These are phyloP conservation scores for Lobosporangium transversale DNA, from an alignment of 192 early-diverging fungal species.

Conservation along the genomic window DNA sequence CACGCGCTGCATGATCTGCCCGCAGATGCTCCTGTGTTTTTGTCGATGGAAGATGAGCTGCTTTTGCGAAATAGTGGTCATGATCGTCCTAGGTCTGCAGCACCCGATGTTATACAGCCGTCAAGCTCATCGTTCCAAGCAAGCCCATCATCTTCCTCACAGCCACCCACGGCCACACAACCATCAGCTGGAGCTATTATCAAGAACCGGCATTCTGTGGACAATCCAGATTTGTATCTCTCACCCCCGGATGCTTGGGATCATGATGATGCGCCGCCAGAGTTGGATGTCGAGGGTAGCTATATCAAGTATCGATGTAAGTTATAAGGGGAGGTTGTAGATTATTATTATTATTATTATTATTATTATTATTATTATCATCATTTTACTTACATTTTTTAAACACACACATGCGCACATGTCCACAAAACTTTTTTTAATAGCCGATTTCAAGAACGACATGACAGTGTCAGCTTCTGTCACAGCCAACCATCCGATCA, in stretches of 20 bases:
- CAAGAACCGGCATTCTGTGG: neutral
- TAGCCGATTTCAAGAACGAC: slow-evolving; percentile 52
- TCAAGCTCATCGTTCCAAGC: neutral
- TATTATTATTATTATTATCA: too few relatives aligned
- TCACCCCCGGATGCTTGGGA: slow-evolving; percentile 47
- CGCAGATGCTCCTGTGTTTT: slow-evolving; percentile 15
- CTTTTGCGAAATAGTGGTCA: neutral
- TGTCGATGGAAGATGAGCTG: slow-evolving; percentile 15
- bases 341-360: too few relatives aligned
- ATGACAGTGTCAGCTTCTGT: slow-evolving; percentile 51
- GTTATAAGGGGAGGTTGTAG: too few relatives aligned
- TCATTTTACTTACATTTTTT: neutral
- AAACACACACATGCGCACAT: too few relatives aligned
- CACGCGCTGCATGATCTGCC: slow-evolving; percentile 39
- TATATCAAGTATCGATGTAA: slow-evolving; percentile 46
- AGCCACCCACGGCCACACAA: neutral
- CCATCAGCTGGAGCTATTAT: neutral
- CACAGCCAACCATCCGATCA: slow-evolving; percentile 47
- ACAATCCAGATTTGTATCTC: slow-evolving; percentile 13
- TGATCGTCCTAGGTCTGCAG: too few relatives aligned
- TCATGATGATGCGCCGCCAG: slow-evolving; percentile 45
- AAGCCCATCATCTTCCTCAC: neutral
- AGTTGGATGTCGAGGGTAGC: slow-evolving; percentile 48
- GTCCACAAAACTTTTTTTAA: neutral
- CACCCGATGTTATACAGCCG: too few relatives aligned